Percentiles rank a stretch among this genome's conserved stretches.
Evolutionary conservation across 176 grass and related monocot species (phyloP).

Genomic region (Bolboschoenus planiculmis): DNA sequence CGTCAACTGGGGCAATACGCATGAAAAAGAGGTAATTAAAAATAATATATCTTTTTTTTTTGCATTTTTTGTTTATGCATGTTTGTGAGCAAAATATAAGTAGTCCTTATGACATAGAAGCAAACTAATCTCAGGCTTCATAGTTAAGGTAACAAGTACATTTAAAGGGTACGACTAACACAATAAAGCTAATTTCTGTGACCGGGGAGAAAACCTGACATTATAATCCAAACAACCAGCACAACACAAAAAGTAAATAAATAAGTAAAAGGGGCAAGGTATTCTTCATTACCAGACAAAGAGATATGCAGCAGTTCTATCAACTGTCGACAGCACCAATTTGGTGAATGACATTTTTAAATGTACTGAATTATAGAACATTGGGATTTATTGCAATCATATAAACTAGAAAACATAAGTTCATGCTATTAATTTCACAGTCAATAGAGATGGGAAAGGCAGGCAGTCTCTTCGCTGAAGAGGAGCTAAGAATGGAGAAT

Average conservation of each 20-base stretch:
- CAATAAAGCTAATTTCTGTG: too few species aligned
- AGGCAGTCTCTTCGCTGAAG: conserved; percentile 40
- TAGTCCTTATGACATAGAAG: not conserved
- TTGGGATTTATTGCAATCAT: not conserved
- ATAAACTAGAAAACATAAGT: not conserved
- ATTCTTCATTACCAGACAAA: not conserved
- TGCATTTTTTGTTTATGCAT: not conserved
- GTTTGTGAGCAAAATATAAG: not conserved
- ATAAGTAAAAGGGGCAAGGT: not conserved
- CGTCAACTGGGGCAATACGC: conserved; percentile 52
- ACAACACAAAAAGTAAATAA: not conserved
- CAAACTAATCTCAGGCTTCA: not conserved
- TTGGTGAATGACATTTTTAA: not conserved
- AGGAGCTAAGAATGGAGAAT: conserved; percentile 50
- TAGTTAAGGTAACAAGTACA: not conserved
- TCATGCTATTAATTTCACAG: not conserved
- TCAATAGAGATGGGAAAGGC: conserved; percentile 28
- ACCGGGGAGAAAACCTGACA: too few species aligned
- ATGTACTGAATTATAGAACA: not conserved
- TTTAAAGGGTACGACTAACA: not conserved
- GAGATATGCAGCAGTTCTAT: not conserved
- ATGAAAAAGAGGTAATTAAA: conserved; percentile 15
- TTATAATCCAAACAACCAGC: not conserved
- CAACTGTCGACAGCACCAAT: not conserved
- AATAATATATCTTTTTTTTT: not conserved